Evolutionary conservation across 1,139 yeast genomes (phyloP).

Genomic region (Spathaspora sp.): DNA sequence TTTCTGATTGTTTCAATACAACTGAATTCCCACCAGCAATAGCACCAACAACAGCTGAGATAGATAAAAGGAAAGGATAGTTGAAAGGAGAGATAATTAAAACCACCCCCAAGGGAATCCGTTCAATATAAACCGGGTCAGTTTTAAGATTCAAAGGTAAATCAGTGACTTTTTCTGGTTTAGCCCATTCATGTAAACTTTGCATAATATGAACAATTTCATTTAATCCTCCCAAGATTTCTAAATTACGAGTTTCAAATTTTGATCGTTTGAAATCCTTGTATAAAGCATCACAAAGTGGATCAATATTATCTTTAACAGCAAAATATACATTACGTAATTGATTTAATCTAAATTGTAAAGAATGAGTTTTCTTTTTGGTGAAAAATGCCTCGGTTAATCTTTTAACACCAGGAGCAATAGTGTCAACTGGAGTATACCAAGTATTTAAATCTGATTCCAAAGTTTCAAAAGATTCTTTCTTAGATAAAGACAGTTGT

Average conservation of each 20-base stretch:
- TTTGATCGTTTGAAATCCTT: slow-evolving; percentile 66
- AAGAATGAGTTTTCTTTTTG: slow-evolving; percentile 49
- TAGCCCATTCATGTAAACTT: slow-evolving; percentile 60
- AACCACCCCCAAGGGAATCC: slow-evolving; percentile 74
- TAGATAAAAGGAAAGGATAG: slow-evolving; percentile 68
- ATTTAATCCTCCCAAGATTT: slow-evolving; percentile 47
- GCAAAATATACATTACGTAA: slow-evolving; percentile 70
- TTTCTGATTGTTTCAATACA: slow-evolving; percentile 77
- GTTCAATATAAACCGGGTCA: slow-evolving; percentile 53
- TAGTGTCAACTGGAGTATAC: slow-evolving; percentile 52
- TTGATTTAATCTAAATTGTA: slow-evolving; percentile 60
- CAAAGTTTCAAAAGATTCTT: slow-evolving; percentile 12
- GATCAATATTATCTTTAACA: slow-evolving; percentile 57
- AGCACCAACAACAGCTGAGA: slow-evolving; percentile 76
- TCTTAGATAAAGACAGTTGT: too few species aligned
- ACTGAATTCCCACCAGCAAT: slow-evolving; percentile 87
- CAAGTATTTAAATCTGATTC: slow-evolving; percentile 9
- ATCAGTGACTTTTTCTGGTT: slow-evolving; percentile 48
- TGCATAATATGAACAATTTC: slow-evolving; percentile 65
- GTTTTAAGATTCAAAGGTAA: slow-evolving; percentile 48
- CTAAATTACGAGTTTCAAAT: slow-evolving; percentile 62
- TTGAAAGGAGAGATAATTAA: slow-evolving; percentile 84
- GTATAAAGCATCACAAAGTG: slow-evolving; percentile 56
- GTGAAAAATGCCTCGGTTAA: slow-evolving; percentile 45
- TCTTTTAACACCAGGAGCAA: slow-evolving; percentile 45